phyloP scores from a whole-genome alignment of 768 basidiomycete genomes.

The Lentinula lateritia region DNA sequence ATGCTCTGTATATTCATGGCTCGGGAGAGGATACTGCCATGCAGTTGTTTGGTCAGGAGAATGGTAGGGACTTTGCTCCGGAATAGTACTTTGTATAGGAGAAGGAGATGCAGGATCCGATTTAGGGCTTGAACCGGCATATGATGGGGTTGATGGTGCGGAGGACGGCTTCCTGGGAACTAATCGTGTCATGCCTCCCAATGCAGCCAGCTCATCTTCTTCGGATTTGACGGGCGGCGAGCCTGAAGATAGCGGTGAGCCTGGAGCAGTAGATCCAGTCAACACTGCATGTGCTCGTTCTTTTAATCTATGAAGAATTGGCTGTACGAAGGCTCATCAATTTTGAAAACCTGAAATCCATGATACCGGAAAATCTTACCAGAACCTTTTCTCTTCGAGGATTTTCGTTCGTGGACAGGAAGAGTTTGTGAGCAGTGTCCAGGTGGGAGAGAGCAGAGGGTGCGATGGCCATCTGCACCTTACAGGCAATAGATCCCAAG shows the following conservation, averaged over 20 bases:
- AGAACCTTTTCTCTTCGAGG: slow-evolving; percentile 54
- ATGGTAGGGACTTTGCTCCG: slow-evolving; percentile 12
- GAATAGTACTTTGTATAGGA: slow-evolving; percentile 11
- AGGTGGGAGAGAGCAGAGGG: slow-evolving; percentile 63
- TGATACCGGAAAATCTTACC: slow-evolving; percentile 29
- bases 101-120: slow-evolving; percentile 45
- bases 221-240: slow-evolving; percentile 46
- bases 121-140: slow-evolving; percentile 35
- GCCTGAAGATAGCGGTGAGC: slow-evolving; percentile 13
- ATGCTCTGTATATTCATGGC: slow-evolving; percentile 6
- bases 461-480: slow-evolving; percentile 57
- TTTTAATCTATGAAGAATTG: slow-evolving; percentile 53
- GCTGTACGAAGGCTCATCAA: slow-evolving; percentile 29
- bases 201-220: slow-evolving; percentile 52
- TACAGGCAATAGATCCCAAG: slow-evolving; percentile 62
- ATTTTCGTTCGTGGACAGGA: slow-evolving; percentile 47
- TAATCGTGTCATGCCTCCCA: slow-evolving; percentile 61
- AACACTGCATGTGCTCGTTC: slow-evolving; percentile 46
- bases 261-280: slow-evolving; percentile 11
- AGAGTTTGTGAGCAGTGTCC: slow-evolving; percentile 56
- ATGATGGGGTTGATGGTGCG: slow-evolving; percentile 39
- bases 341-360: neutral
- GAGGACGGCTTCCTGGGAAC: slow-evolving; percentile 45
- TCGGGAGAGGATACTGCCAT: neutral
- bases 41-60: slow-evolving; percentile 13